Evolutionary conservation across 2,329 filamentous ascomycete genomes (phyloP).

Genomic region (Hirsutella minnesotensis): DNA sequence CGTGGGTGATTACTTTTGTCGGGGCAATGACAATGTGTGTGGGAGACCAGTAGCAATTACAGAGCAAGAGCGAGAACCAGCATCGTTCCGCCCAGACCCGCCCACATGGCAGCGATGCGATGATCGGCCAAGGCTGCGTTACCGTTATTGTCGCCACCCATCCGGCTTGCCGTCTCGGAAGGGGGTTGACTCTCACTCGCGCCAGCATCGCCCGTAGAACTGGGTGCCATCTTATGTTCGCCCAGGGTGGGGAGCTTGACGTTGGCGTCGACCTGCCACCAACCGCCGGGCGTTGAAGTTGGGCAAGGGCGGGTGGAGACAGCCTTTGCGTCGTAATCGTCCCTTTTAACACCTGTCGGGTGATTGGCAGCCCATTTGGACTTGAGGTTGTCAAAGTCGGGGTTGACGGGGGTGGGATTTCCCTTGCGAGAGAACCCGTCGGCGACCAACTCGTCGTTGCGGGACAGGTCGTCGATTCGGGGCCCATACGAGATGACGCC

Average conservation of each 20-base stretch:
- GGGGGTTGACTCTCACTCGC: background rate
- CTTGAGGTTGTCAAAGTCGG: slow-evolving; percentile 71
- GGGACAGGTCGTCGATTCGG: slow-evolving; percentile 35
- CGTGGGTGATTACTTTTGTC: no score
- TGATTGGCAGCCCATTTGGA: slow-evolving; percentile 61
- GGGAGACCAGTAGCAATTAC: no score
- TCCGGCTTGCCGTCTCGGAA: background rate
- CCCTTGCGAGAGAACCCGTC: slow-evolving; percentile 62
- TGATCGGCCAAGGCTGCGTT: slow-evolving; percentile 7
- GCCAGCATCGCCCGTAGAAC: slow-evolving; percentile 6
- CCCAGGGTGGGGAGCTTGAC: slow-evolving; percentile 59
- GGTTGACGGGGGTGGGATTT: slow-evolving; percentile 58
- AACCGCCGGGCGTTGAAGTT: slow-evolving; percentile 52
- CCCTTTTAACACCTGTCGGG: slow-evolving; percentile 55
- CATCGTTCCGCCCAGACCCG: slow-evolving; percentile 5
- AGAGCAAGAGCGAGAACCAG: slow-evolving; percentile 7
- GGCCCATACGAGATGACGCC: slow-evolving; percentile 68
- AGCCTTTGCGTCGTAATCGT: slow-evolving; percentile 50
- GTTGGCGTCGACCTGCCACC: slow-evolving; percentile 70
- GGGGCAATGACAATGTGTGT: no score
- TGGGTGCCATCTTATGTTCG: slow-evolving; percentile 18
- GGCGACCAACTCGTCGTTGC: slow-evolving; percentile 40
- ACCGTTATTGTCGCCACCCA: slow-evolving; percentile 5
- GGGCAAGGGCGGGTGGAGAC: slow-evolving; percentile 60
- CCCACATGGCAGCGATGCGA: slow-evolving; percentile 6